Conservation (phyloP, 176 grass and related monocot species). For the Bonia amplexicaulis region DNA sequence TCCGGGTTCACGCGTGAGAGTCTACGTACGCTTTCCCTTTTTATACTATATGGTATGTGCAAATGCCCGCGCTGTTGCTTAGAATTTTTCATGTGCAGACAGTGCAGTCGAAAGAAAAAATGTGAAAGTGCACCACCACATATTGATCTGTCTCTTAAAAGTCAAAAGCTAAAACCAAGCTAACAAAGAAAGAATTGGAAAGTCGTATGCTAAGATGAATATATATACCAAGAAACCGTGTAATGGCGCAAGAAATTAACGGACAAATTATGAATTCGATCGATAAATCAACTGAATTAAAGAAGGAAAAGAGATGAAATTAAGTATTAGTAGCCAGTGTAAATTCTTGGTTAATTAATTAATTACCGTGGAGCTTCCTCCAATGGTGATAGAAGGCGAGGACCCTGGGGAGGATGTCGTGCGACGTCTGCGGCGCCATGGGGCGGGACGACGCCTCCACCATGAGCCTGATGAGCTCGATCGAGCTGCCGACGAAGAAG, state of each 20-base stretch:
- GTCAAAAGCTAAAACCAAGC: background rate
- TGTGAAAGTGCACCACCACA: background rate
- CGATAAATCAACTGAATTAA: background rate
- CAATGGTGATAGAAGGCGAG: constrained; percentile 91
- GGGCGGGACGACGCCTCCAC: constrained; percentile 59
- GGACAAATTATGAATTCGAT: background rate
- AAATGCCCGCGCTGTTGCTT: background rate
- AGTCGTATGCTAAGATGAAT: background rate
- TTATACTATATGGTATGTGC: background rate
- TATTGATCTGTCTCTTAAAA: background rate
- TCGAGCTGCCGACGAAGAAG: constrained; percentile 83
- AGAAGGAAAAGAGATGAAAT: background rate
- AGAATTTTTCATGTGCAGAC: background rate
- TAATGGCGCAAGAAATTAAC: background rate
- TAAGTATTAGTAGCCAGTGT: background rate
- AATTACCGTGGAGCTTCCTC: constrained; percentile 85
- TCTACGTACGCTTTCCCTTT: constrained; percentile 13
- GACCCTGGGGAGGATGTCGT: constrained; percentile 81
- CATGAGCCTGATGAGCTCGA: constrained; percentile 72
- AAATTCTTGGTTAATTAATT: background rate
- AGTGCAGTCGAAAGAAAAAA: background rate
- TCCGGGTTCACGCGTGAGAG: constrained; percentile 34
- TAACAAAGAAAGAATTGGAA: background rate
- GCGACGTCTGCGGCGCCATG: constrained; percentile 44
- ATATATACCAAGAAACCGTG: background rate